Percentiles rank a stretch among this genome's conserved stretches.
Conservation (phyloP, 805 yeast genomes). For the Candida tammaniensis region DNA sequence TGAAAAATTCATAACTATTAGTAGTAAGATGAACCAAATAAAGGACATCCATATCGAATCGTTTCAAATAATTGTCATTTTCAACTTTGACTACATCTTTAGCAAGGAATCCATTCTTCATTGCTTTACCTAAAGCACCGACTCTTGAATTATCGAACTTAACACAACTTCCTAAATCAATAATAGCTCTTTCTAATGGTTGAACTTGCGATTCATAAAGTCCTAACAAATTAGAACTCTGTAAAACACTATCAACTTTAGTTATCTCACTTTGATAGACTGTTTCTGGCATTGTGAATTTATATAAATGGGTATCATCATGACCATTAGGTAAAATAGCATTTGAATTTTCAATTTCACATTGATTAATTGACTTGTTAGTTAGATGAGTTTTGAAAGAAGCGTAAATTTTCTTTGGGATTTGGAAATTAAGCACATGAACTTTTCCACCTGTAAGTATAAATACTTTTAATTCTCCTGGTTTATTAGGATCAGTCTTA, state of each 20-base stretch:
- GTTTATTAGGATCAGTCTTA: slow-evolving; percentile 46
- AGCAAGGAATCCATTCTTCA: slow-evolving; percentile 78
- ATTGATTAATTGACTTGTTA: slow-evolving; percentile 38
- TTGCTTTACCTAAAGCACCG: slow-evolving; percentile 84
- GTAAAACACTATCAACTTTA: slow-evolving; percentile 61
- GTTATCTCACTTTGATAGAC: slow-evolving; percentile 53
- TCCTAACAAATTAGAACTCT: slow-evolving; percentile 59
- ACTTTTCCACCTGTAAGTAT: slow-evolving; percentile 68
- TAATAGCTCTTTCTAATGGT: slow-evolving; percentile 68
- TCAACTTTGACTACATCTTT: slow-evolving; percentile 52
- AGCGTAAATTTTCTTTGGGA: slow-evolving; percentile 74
- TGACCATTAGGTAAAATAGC: slow-evolving; percentile 72
- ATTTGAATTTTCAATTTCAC: slow-evolving; percentile 55
- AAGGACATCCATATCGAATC: slow-evolving; percentile 54
- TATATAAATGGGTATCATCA: slow-evolving; percentile 52
- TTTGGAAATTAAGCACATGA: slow-evolving; percentile 67
- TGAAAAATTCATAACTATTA: slow-evolving; percentile 72
- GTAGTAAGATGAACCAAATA: slow-evolving; percentile 68
- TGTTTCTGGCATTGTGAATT: slow-evolving; percentile 66
- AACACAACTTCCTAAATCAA: slow-evolving; percentile 75
- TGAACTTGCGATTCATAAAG: slow-evolving; percentile 74
- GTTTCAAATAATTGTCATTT: slow-evolving; percentile 50
- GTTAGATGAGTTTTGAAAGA: slow-evolving; percentile 54
- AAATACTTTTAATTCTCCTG: slow-evolving; percentile 78
- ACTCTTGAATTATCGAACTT: slow-evolving; percentile 64